phyloP scores from a whole-genome alignment of 202 grass and related monocot genomes.

The Tripidium arundinaceum region DNA sequence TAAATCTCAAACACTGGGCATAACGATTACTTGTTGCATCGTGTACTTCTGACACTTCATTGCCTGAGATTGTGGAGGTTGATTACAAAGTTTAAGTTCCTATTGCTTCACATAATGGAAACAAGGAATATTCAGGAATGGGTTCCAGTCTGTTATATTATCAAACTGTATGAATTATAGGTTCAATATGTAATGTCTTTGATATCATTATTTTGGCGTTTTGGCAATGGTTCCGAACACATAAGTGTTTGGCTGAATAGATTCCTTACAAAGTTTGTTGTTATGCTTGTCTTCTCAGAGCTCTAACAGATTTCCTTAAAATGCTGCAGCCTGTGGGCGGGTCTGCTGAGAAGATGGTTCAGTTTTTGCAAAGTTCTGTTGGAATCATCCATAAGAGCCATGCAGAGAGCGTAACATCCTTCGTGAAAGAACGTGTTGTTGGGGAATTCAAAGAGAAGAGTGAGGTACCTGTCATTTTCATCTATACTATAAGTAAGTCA shows the following conservation, averaged over 20 bases:
- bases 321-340: conserved; percentile 31
- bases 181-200: too few relatives aligned
- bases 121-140: background rate
- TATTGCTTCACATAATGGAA: background rate
- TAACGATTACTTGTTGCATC: background rate
- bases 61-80: background rate
- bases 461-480: background rate
- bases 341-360: conserved; percentile 44
- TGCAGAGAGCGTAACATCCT: conserved; percentile 54
- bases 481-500: too few relatives aligned
- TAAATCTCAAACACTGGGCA: background rate
- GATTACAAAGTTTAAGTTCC: background rate
- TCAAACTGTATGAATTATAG: background rate
- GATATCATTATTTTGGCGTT: background rate
- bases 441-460: conserved; percentile 27
- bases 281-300: background rate
- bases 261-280: background rate
- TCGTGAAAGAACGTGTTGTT: conserved; percentile 39
- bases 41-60: background rate
- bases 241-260: background rate
- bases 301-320: background rate
- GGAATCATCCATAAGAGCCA: conserved; percentile 52
- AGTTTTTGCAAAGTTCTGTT: conserved; percentile 38
- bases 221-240: background rate
- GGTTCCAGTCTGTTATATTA: background rate